Percentiles rank a stretch among this genome's conserved stretches.
These are phyloP conservation scores for Pisolithus orientalis DNA, from an alignment of 768 basidiomycete species.

Conservation along the genomic window DNA sequence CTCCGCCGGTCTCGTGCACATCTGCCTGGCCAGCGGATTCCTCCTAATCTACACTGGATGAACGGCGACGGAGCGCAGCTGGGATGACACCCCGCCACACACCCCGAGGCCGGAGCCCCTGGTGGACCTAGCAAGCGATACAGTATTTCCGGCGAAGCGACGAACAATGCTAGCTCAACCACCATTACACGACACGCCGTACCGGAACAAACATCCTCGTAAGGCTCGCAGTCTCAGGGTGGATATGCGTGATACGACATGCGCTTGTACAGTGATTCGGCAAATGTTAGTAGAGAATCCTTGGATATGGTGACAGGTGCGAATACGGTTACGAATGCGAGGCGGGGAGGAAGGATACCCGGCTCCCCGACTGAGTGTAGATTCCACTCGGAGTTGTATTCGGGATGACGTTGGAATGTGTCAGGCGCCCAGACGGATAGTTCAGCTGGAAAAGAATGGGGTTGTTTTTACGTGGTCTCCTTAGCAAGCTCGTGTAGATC, in stretches of 20 bases:
- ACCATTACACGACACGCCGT: too few relatives aligned
- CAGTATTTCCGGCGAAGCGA: too few relatives aligned
- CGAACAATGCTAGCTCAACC: too few relatives aligned
- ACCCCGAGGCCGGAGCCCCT: slow-evolving; percentile 4
- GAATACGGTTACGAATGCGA: slow-evolving; percentile 10
- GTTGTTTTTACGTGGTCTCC: too few relatives aligned
- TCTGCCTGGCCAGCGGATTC: slow-evolving; percentile 1
- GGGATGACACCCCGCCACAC: slow-evolving; percentile 19
- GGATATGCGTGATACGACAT: slow-evolving; percentile 16
- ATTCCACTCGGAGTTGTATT: too few relatives aligned
- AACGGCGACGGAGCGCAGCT: slow-evolving; percentile 17
- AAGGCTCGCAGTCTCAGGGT: slow-evolving; percentile 2
- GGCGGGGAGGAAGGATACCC: slow-evolving; percentile 13
- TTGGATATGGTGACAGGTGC: slow-evolving; percentile 8
- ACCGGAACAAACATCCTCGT: too few relatives aligned
- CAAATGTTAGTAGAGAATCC: slow-evolving; percentile 22
- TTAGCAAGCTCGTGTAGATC: too few relatives aligned
- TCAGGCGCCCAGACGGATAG: too few relatives aligned
- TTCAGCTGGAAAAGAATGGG: too few relatives aligned
- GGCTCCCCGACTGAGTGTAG: slow-evolving; percentile 8
- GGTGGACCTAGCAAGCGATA: slow-evolving; percentile 1
- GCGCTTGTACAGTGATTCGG: slow-evolving; percentile 19
- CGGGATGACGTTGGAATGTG: too few relatives aligned
- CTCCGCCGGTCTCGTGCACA: slow-evolving; percentile 20
- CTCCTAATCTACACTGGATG: slow-evolving; percentile 6